These are phyloP conservation scores for Yamadazyma atmosphaerica DNA, from an alignment of 1,139 yeast species.

Conservation along the genomic window DNA sequence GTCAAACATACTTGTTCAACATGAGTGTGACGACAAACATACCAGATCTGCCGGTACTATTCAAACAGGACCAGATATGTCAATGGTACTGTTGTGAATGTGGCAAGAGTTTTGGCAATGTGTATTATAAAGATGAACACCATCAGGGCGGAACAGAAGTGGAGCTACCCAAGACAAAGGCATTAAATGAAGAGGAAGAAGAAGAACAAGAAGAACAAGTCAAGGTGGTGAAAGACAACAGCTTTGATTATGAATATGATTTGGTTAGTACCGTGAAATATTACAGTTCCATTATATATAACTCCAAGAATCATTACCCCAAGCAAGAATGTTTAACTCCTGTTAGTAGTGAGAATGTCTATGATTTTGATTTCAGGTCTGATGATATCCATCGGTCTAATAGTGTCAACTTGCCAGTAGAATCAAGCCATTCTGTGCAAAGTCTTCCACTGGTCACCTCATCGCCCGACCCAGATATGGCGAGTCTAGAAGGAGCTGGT, in stretches of 20 bases:
- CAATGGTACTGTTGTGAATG: constrained; percentile 58
- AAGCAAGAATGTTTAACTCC: constrained; percentile 8
- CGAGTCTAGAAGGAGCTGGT: not conserved
- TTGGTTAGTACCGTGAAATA: constrained; percentile 22
- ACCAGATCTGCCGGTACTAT: not conserved
- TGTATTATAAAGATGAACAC: constrained; percentile 27
- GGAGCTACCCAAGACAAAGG: not conserved
- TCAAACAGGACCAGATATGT: constrained; percentile 34
- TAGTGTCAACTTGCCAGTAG: constrained; percentile 2
- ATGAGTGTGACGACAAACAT: constrained; percentile 1
- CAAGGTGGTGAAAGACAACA: constrained; percentile 4
- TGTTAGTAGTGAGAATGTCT: constrained; percentile 3
- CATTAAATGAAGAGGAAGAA: too few relatives aligned
- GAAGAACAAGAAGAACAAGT: not conserved
- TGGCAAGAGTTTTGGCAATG: constrained; percentile 50
- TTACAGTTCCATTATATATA: constrained; percentile 31
- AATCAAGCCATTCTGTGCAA: constrained; percentile 4
- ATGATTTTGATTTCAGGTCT: constrained; percentile 2
- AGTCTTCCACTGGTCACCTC: constrained; percentile 6
- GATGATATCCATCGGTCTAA: constrained; percentile 1
- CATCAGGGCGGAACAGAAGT: not conserved
- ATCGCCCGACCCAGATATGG: not conserved
- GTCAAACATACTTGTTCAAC: too few relatives aligned
- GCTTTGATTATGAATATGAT: constrained; percentile 6
- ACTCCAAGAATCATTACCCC: constrained; percentile 13